Conservation (phyloP, 257 asterid species). For the Jacaranda copaia region DNA sequence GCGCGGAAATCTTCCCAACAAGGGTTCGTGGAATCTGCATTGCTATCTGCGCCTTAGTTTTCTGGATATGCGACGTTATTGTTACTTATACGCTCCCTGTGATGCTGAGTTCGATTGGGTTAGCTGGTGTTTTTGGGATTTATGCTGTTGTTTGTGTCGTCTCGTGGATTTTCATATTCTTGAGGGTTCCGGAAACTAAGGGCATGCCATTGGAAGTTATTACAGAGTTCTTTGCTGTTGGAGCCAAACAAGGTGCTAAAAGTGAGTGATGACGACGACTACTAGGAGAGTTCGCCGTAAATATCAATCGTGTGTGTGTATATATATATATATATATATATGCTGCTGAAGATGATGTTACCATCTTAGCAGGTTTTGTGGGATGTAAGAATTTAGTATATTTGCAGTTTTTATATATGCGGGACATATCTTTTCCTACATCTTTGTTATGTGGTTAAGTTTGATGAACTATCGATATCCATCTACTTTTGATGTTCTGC, state of each 20-base stretch:
- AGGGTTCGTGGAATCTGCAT: constrained; percentile 92
- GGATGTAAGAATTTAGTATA: constrained; percentile 1
- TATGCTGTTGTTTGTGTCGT: constrained; percentile 70
- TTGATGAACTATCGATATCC: too few relatives aligned
- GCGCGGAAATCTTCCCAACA: constrained; percentile 89
- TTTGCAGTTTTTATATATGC: too few relatives aligned
- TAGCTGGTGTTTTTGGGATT: constrained; percentile 81
- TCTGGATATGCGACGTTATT: constrained; percentile 93
- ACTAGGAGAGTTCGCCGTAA: too few relatives aligned
- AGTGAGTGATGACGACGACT: constrained; percentile 28
- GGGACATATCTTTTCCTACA: too few relatives aligned
- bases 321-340: too few relatives aligned
- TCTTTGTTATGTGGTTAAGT: too few relatives aligned
- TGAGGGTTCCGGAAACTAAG: constrained; percentile 86
- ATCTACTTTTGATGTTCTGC: too few relatives aligned
- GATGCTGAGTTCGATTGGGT: constrained; percentile 79
- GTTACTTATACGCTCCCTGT: constrained; percentile 82
- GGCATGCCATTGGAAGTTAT: constrained; percentile 94
- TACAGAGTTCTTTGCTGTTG: constrained; percentile 84
- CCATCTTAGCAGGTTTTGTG: constrained; percentile 4
- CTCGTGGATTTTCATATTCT: constrained; percentile 73
- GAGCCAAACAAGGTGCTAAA: constrained; percentile 64
- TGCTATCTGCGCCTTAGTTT: constrained; percentile 82
- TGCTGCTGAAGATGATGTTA: background rate
- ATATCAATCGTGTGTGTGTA: too few relatives aligned